Evolutionary conservation across 2,329 filamentous ascomycete genomes (phyloP).

Genomic region (Alternaria ethzedia): DNA sequence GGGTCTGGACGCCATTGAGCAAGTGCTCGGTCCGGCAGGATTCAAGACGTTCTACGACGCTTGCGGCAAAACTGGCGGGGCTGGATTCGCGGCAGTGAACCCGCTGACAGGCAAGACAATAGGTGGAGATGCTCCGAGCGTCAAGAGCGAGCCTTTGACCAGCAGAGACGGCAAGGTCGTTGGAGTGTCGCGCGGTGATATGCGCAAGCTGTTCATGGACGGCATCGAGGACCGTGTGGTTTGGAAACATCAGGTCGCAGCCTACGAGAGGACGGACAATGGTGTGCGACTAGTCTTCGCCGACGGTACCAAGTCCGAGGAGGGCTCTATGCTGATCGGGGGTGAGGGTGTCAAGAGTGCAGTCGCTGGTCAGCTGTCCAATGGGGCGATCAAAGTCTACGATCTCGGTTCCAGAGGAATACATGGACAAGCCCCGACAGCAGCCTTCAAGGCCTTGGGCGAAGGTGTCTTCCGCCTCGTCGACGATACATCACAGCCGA

Average conservation of each 20-base stretch:
- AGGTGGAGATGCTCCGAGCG: conserved; percentile 20
- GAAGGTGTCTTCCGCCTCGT: conserved; percentile 67
- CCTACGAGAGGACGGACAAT: conserved; percentile 62
- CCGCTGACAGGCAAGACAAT: conserved; percentile 60
- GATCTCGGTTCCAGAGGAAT: conserved; percentile 69
- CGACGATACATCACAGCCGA: conserved; percentile 55
- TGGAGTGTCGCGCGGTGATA: conserved; percentile 68
- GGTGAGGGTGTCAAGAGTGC: conserved; percentile 69
- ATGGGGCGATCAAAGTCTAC: conserved; percentile 65
- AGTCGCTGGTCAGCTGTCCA: conserved; percentile 65
- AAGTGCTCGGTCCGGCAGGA: conserved; percentile 57
- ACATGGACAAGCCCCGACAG: conserved; percentile 68
- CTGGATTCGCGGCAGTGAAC: conserved; percentile 59
- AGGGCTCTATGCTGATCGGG: conserved; percentile 65
- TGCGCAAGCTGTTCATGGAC: conserved; percentile 64
- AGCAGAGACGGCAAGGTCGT: conserved; percentile 66
- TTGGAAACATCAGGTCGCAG: conserved; percentile 63
- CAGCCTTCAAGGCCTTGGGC: conserved; percentile 66
- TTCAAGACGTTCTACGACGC: conserved; percentile 64
- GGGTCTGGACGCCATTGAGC: conserved; percentile 67
- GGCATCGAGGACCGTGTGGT: conserved; percentile 63
- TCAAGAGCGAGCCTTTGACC: conserved; percentile 43
- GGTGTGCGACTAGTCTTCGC: conserved; percentile 66
- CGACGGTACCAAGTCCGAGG: conserved; percentile 64
- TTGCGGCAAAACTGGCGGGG: conserved; percentile 66